Conservation (phyloP, 139 green algal genomes). For the Astrephomene gubernaculifera region DNA sequence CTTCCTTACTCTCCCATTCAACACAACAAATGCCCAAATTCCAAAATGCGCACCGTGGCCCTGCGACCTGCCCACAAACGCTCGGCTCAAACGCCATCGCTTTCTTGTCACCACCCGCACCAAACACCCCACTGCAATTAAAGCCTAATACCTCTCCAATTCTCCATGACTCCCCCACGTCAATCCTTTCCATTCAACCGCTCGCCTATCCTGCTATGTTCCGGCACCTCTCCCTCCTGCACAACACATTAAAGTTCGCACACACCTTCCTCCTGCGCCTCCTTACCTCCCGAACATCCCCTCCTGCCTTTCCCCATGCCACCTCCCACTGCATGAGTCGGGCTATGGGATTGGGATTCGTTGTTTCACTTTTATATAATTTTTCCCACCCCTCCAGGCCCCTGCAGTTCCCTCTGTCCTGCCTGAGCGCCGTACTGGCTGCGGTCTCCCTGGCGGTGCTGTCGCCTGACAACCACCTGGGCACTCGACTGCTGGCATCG, state of each 20-base stretch:
- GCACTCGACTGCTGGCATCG: not conserved
- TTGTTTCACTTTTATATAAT: not conserved
- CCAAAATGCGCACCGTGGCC: too few relatives aligned
- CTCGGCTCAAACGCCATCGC: too few relatives aligned
- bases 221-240: not conserved
- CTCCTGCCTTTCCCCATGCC: not conserved
- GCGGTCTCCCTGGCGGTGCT: not conserved
- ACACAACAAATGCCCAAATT: too few relatives aligned
- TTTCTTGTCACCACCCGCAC: too few relatives aligned
- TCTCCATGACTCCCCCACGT: too few relatives aligned
- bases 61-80: too few relatives aligned
- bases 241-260: not conserved
- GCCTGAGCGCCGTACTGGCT: slow-evolving; percentile 8
- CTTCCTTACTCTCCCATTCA: too few relatives aligned
- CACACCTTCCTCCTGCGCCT: not conserved
- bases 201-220: too few relatives aligned
- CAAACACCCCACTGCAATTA: too few relatives aligned
- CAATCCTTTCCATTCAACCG: too few relatives aligned
- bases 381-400: not conserved
- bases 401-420: not conserved
- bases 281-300: not conserved
- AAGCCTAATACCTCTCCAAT: too few relatives aligned
- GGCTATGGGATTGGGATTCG: not conserved
- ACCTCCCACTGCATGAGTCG: too few relatives aligned
- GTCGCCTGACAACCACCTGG: slow-evolving; percentile 20